Conservation (phyloP, 208 protist species). For the Trypanosoma rangeli region DNA sequence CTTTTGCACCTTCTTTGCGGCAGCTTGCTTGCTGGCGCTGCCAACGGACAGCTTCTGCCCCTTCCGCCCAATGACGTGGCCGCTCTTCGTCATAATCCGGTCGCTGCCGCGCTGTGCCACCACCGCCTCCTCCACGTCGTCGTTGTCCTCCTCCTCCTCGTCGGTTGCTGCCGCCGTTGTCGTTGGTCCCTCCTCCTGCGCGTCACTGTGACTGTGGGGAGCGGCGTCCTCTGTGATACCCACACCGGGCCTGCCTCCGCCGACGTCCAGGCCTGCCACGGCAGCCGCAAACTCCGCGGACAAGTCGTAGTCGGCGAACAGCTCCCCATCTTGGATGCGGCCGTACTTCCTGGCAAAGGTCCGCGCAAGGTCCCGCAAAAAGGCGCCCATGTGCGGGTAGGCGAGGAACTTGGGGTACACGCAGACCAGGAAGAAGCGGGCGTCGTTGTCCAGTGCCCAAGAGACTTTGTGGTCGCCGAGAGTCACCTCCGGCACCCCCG, state of each 20-base stretch:
- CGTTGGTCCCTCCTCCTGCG: conserved; percentile 17
- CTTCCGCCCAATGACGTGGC: conserved; percentile 52
- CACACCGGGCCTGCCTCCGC: conserved; percentile 32
- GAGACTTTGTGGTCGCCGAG: conserved; percentile 87
- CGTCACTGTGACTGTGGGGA: conserved; percentile 25
- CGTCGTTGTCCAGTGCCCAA: conserved; percentile 93
- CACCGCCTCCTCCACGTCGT: conserved; percentile 6
- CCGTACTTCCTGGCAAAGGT: conserved; percentile 74
- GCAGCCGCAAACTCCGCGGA: conserved; percentile 42
- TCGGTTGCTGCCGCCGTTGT: conserved; percentile 9
- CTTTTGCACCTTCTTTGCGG: conserved; percentile 25
- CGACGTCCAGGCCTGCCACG: conserved; percentile 49
- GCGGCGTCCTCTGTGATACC: not conserved
- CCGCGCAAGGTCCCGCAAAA: conserved; percentile 79
- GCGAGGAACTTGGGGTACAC: conserved; percentile 92
- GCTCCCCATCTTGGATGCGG: conserved; percentile 2
- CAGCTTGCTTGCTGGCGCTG: not conserved
- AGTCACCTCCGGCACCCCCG: conserved; percentile 62
- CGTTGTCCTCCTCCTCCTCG: conserved; percentile 15
- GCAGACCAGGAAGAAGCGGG: conserved; percentile 92
- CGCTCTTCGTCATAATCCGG: conserved; percentile 59
- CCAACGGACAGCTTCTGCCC: conserved; percentile 22
- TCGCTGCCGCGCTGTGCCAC: conserved; percentile 26
- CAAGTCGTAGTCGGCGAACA: conserved; percentile 54
- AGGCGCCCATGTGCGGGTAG: conserved; percentile 82